Percentiles rank a stretch among this genome's conserved stretches.
phyloP scores from a whole-genome alignment of 805 yeast genomes.

The Pichia deserticola region DNA sequence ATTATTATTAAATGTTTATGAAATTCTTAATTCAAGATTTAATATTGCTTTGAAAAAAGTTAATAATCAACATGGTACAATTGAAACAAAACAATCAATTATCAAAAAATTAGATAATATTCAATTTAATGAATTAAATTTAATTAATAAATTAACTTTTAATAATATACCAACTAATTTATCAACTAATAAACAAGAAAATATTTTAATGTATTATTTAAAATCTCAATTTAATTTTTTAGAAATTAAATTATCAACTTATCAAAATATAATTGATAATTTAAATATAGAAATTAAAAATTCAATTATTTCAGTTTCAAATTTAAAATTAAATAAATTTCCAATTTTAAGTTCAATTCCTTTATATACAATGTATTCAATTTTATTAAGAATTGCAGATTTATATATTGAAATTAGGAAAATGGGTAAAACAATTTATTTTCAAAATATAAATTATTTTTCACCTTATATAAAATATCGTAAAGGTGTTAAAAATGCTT shows the following conservation, averaged over 20 bases:
- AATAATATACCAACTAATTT: conserved; percentile 4
- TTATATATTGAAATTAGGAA: conserved; percentile 39
- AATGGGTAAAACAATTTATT: conserved; percentile 40
- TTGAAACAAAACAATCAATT: conserved; percentile 14
- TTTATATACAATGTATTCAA: conserved; percentile 35
- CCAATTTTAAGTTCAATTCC: conserved; percentile 9
- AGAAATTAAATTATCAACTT: conserved; percentile 19
- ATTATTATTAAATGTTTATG: conserved; percentile 23
- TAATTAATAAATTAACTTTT: conserved; percentile 8
- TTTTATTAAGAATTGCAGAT: conserved; percentile 42
- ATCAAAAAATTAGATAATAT: not conserved
- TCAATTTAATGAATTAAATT: conserved; percentile 8
- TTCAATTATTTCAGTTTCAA: not conserved
- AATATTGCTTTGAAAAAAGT: conserved; percentile 8
- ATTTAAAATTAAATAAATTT: conserved; percentile 7
- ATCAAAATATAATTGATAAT: conserved; percentile 25
- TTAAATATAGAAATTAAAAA: conserved; percentile 18
- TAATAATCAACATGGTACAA: conserved; percentile 14
- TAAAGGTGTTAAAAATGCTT: conserved; percentile 19
- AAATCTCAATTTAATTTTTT: conserved; percentile 19
- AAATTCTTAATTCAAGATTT: conserved; percentile 21
- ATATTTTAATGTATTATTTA: conserved; percentile 16
- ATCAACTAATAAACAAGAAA: conserved; percentile 16
- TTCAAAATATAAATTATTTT: conserved; percentile 38
- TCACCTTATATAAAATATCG: conserved; percentile 29